phyloP scores from a whole-genome alignment of 495 filamentous ascomycete species.

The Polyplosphaeria fusca region DNA sequence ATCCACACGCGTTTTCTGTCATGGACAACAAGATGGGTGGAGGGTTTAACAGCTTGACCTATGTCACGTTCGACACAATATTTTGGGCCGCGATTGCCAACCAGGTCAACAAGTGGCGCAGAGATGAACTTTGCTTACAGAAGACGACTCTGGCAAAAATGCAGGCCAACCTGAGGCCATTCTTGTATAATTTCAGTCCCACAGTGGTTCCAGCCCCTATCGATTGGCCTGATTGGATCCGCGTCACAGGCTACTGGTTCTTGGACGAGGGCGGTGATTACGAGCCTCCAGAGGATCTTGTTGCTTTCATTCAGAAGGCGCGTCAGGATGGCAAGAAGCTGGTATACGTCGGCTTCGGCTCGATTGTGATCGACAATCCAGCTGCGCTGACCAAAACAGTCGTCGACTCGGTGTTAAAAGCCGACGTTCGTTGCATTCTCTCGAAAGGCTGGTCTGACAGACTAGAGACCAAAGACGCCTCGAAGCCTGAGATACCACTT shows the following conservation, averaged over 20 bases:
- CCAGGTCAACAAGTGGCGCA: constrained; percentile 91
- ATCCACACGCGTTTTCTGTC: constrained; percentile 96
- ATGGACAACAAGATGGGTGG: constrained; percentile 92
- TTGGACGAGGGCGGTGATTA: constrained; percentile 76
- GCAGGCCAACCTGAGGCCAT: constrained; percentile 93
- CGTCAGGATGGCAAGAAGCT: constrained; percentile 81
- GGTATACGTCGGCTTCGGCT: constrained; percentile 96
- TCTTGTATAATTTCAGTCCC: constrained; percentile 95
- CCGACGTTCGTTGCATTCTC: constrained; percentile 90
- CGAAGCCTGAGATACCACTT: constrained; percentile 64
- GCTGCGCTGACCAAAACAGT: constrained; percentile 83
- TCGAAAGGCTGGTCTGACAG: constrained; percentile 99
- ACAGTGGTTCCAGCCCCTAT: constrained; percentile 87
- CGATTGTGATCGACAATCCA: constrained; percentile 90
- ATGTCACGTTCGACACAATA: constrained; percentile 94
- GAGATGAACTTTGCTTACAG: constrained; percentile 70
- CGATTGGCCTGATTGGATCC: constrained; percentile 97
- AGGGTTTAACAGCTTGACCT: constrained; percentile 89
- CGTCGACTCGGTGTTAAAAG: constrained; percentile 84
- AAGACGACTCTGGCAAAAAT: constrained; percentile 84
- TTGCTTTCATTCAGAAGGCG: constrained; percentile 75
- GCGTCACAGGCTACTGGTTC: constrained; percentile 97
- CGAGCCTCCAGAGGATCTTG: constrained; percentile 70
- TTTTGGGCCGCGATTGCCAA: constrained; percentile 93
- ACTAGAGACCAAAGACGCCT: constrained; percentile 57